Evolutionary conservation across 805 yeast genomes (phyloP), one percentile per base, ranked within the genome.

Genomic region (Saturnispora dispora): DNA sequence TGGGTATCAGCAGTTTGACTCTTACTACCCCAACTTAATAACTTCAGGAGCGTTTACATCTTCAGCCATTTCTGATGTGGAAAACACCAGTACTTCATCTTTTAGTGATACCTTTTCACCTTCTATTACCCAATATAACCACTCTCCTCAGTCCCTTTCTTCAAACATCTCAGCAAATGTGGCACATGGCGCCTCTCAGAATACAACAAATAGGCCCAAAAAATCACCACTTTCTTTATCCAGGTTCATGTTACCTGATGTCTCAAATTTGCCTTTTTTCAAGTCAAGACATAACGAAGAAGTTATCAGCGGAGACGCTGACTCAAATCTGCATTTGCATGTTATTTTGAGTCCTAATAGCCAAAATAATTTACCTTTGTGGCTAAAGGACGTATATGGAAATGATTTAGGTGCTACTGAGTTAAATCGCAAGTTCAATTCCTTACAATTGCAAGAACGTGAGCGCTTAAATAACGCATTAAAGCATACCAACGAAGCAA

Each of bases 361-460:
- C 42, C 57, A 50, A 39, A 50, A 55, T 6, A 48, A 45, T 20
- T 65, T 83, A 48, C 88, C 89, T 1, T 42, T 48, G 2, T 85
- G 90, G 90, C 68, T 83, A 27, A 58, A 59, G 30, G 52, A 61
- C 25, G 66, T 72, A 2, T 60, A 73, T 23, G 65, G 65, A 3
- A 57, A 63, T 13, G 69, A 67, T 52, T 47, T 57, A 5, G 77
- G 76, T 3, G 70, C 76, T 3, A 59, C 69, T 33, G 53, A 60
- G 2, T 62, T 72, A 8, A 70, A 80, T 1, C 75, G 78, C 27
- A 72, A 81, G 55, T 90, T 88, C 64, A 76, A 78, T 56, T 68
- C 68, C 45, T 69, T 90, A 44, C 96, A 91, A 67, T 67, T 76
- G 45, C 73, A 77, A 28, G 97, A 90, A 63, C 79, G 80, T 55